Percentiles rank a stretch among this genome's conserved stretches.
phyloP scores from a whole-genome alignment of 345 rosid genomes.

The Aegle marmelos region DNA sequence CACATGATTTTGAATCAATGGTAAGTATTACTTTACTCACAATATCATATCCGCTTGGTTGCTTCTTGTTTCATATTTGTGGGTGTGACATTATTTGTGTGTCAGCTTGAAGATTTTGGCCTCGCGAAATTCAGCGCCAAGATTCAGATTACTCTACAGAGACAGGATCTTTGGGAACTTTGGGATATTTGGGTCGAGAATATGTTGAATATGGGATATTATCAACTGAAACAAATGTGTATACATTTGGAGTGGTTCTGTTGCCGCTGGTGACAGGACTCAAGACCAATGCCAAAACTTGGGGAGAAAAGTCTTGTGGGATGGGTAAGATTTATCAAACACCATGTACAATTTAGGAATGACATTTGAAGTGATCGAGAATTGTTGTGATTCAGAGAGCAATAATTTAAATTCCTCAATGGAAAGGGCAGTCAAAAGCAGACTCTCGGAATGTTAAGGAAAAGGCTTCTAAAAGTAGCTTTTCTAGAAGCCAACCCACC shows the following conservation, averaged over 20 bases:
- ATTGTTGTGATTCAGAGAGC: too few species aligned
- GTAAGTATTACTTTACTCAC: slow-evolving; percentile 27
- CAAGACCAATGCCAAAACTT: slow-evolving; percentile 57
- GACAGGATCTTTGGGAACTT: slow-evolving; percentile 51
- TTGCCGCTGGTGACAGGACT: slow-evolving; percentile 63
- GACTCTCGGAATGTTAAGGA: too few species aligned
- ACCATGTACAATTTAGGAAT: background rate
- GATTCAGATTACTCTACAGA: slow-evolving; percentile 49
- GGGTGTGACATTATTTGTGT: background rate
- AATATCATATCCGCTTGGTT: background rate
- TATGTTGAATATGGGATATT: slow-evolving; percentile 63
- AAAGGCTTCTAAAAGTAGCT: too few species aligned
- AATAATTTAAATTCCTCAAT: too few species aligned
- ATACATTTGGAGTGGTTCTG: slow-evolving; percentile 61
- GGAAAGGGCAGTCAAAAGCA: too few species aligned
- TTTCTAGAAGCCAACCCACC: too few species aligned
- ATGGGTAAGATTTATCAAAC: slow-evolving; percentile 41
- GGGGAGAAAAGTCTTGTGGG: slow-evolving; percentile 67
- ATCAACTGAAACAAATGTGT: slow-evolving; percentile 64
- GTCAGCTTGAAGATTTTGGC: slow-evolving; percentile 67
- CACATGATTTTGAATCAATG: slow-evolving; percentile 54
- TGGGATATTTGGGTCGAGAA: slow-evolving; percentile 66
- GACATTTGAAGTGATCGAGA: too few species aligned
- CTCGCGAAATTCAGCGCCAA: slow-evolving; percentile 49
- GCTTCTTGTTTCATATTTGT: too few species aligned